Evolutionary conservation across 805 yeast genomes (phyloP), one percentile per base, ranked within the genome.

Genomic region (Ascoidea tarda): DNA sequence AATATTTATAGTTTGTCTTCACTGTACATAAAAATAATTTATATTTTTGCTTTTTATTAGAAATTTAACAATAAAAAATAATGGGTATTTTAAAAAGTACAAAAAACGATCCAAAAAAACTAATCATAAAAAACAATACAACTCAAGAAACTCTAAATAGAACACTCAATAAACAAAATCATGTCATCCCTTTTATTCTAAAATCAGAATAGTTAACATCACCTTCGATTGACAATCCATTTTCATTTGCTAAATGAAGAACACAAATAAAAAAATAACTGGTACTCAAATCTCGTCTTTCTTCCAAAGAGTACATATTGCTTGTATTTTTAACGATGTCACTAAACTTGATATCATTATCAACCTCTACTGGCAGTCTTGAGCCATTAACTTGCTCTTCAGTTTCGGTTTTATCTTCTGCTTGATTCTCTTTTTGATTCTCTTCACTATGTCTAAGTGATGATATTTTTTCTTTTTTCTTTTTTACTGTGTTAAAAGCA

Each of bases 181-280:
- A 38, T 38, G 44, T 38, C 14, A 38, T 10, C 44, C 44, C 44
- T 10, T 8, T 38, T 38, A 38, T 38, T 38, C 14, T 38, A 8
- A 49, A 44, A 45, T 62, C 63, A 51, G 60, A 38, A 38, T 10
- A 68, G 28, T 65, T 63, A 5, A 69, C 76, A 6, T 69, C 75
- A 55, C 77, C 76, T 16, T 71, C 69, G 6, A 88, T 74, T 5
- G 69, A 62, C 33, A 88, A 69, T 1, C 90, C 91, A 60, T 85
- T 82, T 63, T 88, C 96, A 62, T 89, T 88, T 12, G 96, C 95
- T 58, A 88, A 69, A 67, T 88, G 96, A 44, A 88, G 67, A 60
- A 87, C 67, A 59, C 95, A 85, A 54, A 88, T 86, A 60, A 88
- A 88, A 61, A 87, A 85, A 64, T 85, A 85, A 66, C 95, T 83